Conservation (phyloP, 495 filamentous ascomycete genomes). For the Lentithecium fluviatile region DNA sequence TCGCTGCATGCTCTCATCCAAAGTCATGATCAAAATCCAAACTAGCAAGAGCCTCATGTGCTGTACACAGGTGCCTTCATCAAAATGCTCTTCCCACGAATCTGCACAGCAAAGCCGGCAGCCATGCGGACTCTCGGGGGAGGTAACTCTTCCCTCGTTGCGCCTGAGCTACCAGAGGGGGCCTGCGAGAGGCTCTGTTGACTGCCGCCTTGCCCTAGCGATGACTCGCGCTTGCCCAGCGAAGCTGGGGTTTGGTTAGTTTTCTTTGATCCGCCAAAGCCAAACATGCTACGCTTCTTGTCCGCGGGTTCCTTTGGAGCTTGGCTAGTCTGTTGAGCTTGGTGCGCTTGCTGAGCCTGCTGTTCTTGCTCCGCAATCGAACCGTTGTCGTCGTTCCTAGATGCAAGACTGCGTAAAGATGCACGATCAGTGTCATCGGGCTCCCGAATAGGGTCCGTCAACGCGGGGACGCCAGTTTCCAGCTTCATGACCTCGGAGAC, state of each 20-base stretch:
- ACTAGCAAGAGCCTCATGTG: slow-evolving; percentile 19
- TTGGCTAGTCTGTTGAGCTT: slow-evolving; percentile 1
- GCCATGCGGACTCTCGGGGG: slow-evolving; percentile 69
- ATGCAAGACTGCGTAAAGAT: slow-evolving; percentile 39
- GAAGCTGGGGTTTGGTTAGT: slow-evolving; percentile 13
- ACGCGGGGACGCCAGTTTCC: slow-evolving; percentile 71
- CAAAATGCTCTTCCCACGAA: slow-evolving; percentile 77
- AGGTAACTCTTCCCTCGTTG: slow-evolving; percentile 45
- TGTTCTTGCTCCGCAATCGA: slow-evolving; percentile 22
- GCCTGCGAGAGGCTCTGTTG: slow-evolving; percentile 36
- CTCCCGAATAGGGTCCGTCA: slow-evolving; percentile 56
- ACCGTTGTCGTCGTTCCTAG: slow-evolving; percentile 35
- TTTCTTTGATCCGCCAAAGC: slow-evolving; percentile 38
- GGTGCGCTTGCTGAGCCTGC: slow-evolving; percentile 16
- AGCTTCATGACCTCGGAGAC: slow-evolving; percentile 75
- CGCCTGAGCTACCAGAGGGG: slow-evolving; percentile 35
- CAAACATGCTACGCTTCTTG: slow-evolving; percentile 40
- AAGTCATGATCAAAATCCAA: not conserved
- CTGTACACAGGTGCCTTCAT: slow-evolving; percentile 83
- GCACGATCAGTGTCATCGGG: slow-evolving; percentile 48
- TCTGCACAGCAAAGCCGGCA: slow-evolving; percentile 81
- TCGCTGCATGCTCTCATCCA: not conserved
- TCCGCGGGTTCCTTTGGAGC: slow-evolving; percentile 32
- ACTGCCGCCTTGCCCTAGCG: slow-evolving; percentile 33
- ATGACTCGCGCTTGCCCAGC: slow-evolving; percentile 32